Evolutionary conservation across 2,329 filamentous ascomycete species (phyloP), one percentile per base, ranked within the genome.

Genomic region (Xylaria sp.): DNA sequence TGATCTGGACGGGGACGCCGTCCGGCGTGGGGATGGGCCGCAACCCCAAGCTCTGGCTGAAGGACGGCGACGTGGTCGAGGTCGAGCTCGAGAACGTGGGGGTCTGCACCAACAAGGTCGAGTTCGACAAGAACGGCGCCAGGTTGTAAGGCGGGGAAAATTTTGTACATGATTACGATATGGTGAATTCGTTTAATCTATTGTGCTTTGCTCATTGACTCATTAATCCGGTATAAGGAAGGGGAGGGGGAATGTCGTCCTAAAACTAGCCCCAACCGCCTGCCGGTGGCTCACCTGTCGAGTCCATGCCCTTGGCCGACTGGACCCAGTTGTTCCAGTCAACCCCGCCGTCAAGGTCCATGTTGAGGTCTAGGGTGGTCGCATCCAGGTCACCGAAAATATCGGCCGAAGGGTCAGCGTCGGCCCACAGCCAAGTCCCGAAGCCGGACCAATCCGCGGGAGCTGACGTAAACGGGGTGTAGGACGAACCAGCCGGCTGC

Each of bases 11-110:
- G 2, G 85, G 85, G 61, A 88, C 85, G 69, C 88, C 87, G 0
- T 80, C 85, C 56, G 88, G 88, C 26, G 88, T 91, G 18, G 88
- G 85, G 1, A 86, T 88, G 82, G 88, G 87, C 13, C 79, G 82
- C 45, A 85, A 80, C 51, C 87, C 87, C 2, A 82, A 80, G 52
- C 62, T 88, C 8, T 90, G 87, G 85, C 72, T 91, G 52, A 84
- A 86, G 69, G 79, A 91, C 67, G 85, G 87, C 4, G 88, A 91
- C 68, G 72, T 84, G 19, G 86, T 90, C 18, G 85, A 90, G 67
- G 87, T 91, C 45, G 78, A 77, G 6, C 76, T 91, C 1, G 85
- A 90, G 62, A 76, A 79, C 1, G 83, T 91, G 6, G 88, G 88
- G 20, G 80, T 78, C 13, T 85, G 80, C 61, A 79, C 68, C 3